Conservation (phyloP, 2,329 filamentous ascomycete genomes). For the Aschersonia sp. region DNA sequence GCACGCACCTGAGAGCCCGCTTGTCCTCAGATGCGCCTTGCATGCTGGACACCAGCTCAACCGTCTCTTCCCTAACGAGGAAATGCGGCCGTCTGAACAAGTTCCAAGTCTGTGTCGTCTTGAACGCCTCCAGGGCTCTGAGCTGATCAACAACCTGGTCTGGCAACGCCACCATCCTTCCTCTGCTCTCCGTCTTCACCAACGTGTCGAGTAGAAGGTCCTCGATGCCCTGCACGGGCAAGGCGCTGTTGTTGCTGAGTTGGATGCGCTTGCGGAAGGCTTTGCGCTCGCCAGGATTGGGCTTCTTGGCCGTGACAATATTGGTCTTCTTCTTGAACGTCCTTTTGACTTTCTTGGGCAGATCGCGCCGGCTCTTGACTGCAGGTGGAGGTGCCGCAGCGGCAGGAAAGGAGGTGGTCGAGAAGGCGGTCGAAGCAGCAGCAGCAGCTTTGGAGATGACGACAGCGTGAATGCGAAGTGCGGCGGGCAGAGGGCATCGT, state of each 20-base stretch:
- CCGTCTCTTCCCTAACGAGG: conserved; percentile 65
- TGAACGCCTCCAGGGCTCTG: conserved; percentile 78
- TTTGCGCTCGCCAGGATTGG: conserved; percentile 68
- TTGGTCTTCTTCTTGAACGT: conserved; percentile 38
- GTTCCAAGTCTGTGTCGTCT: conserved; percentile 75
- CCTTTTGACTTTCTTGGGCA: conserved; percentile 24
- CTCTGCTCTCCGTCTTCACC: conserved; percentile 38
- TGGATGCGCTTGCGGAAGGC: conserved; percentile 78
- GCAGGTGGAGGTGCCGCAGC: conserved; percentile 13
- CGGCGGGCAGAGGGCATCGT: conserved; percentile 7
- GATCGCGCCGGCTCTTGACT: conserved; percentile 20
- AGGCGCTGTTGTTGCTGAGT: conserved; percentile 85
- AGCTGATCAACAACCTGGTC: conserved; percentile 62
- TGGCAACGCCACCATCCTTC: conserved; percentile 56
- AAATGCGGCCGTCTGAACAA: conserved; percentile 73
- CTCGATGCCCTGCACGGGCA: conserved; percentile 56
- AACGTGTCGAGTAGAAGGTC: conserved; percentile 43
- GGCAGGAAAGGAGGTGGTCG: conserved; percentile 16
- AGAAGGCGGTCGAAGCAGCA: conserved; percentile 16
- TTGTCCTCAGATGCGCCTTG: conserved; percentile 35
- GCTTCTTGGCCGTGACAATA: conserved; percentile 35
- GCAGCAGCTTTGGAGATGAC: conserved; percentile 14
- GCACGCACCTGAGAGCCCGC: conserved; percentile 46
- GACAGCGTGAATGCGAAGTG: conserved; percentile 18
- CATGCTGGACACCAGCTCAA: conserved; percentile 53